phyloP scores from a whole-genome alignment of 257 asterid genomes.

The Sherardia arvensis region DNA sequence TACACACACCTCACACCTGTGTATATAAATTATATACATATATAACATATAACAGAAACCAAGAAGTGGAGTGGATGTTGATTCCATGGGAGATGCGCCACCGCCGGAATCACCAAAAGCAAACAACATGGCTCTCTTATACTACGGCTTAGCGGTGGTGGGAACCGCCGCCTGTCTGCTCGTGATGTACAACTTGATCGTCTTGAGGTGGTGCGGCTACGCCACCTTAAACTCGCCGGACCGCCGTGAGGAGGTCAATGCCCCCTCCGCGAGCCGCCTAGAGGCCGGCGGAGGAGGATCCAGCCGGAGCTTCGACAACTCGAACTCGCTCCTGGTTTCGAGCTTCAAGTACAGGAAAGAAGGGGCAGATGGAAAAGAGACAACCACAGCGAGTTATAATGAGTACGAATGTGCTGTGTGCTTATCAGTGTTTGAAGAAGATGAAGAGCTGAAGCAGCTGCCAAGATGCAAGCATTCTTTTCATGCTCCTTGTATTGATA shows the following conservation, averaged over 20 bases:
- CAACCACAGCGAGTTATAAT: background rate
- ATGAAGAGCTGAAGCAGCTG: conserved; percentile 47
- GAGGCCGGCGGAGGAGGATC: background rate
- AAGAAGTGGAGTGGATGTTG: conserved; percentile 4
- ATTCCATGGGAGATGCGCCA: conserved; percentile 14
- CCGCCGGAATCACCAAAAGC: conserved; percentile 3
- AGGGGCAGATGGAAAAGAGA: conserved; percentile 8
- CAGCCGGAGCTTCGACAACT: conserved; percentile 9
- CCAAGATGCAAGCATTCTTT: conserved; percentile 56
- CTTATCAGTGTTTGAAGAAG: conserved; percentile 56
- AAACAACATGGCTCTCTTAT: conserved; percentile 15
- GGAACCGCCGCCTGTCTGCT: conserved; percentile 21
- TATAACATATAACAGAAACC: background rate
- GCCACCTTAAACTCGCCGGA: background rate
- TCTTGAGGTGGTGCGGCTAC: conserved; percentile 24
- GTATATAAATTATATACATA: background rate
- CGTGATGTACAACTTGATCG: conserved; percentile 20
- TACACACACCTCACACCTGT: background rate
- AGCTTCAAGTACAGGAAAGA: conserved; percentile 52
- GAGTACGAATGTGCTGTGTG: conserved; percentile 52
- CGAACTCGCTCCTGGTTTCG: conserved; percentile 15
- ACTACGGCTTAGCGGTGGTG: conserved; percentile 20
- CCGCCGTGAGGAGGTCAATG: background rate
- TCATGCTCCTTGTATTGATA: conserved; percentile 69
- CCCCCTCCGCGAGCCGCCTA: background rate